Evolutionary conservation across 2,329 filamentous ascomycete genomes (phyloP).

Genomic region (Allantophomopsis lycopodina): DNA sequence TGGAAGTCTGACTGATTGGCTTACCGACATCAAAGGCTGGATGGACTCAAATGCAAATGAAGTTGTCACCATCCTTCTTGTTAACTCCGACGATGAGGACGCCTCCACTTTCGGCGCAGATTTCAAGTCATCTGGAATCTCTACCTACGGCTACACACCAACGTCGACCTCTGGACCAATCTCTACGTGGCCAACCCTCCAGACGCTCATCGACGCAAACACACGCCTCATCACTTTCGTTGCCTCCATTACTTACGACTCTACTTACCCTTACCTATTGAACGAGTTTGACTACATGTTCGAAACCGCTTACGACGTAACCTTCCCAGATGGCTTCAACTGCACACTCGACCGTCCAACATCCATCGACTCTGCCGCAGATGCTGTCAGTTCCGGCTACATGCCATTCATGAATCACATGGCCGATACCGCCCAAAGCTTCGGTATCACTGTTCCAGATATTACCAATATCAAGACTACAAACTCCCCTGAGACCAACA

Average conservation of each 20-base stretch:
- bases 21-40: conserved; percentile 45
- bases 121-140: conserved; percentile 36
- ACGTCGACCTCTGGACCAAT: conserved; percentile 26
- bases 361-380: conserved; percentile 28
- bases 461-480: conserved; percentile 45
- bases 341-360: conserved; percentile 57
- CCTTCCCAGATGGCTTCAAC: conserved; percentile 49
- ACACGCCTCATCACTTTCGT: conserved; percentile 59
- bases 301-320: conserved; percentile 58
- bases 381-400: conserved; percentile 41
- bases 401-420: conserved; percentile 76
- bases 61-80: conserved; percentile 48
- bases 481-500: conserved; percentile 44
- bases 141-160: conserved; percentile 45
- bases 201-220: conserved; percentile 47
- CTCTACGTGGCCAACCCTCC: conserved; percentile 56
- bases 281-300: conserved; percentile 55
- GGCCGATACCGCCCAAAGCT: conserved; percentile 42
- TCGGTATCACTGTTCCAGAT: conserved; percentile 46
- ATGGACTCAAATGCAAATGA: conserved; percentile 43
- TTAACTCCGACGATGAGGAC: conserved; percentile 43
- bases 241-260: conserved; percentile 32
- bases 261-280: conserved; percentile 41
- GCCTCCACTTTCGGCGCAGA: conserved; percentile 34
- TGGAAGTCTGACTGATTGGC: conserved; percentile 38